These are phyloP conservation scores for Incumbomyces lentus DNA, from an alignment of 2,329 filamentous ascomycete genomes.

Conservation along the genomic window DNA sequence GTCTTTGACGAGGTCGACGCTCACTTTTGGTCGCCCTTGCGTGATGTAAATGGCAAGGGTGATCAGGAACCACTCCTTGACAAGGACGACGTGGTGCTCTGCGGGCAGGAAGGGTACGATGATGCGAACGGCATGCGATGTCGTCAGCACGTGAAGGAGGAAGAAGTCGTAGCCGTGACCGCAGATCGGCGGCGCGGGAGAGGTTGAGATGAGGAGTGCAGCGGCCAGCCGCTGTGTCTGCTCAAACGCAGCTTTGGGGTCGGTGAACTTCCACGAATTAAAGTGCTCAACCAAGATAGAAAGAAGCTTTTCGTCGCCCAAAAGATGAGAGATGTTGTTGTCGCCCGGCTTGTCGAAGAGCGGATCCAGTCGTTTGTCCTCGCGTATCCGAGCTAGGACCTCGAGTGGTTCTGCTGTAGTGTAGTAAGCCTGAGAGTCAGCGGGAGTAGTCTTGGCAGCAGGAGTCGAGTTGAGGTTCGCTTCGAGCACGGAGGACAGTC, in stretches of 20 bases:
- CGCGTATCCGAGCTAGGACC: conserved; percentile 58
- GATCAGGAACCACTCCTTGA: conserved; percentile 86
- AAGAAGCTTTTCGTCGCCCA: conserved; percentile 57
- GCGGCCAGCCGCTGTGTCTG: conserved; percentile 52
- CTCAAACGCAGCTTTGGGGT: conserved; percentile 65
- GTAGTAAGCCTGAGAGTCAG: too few relatives aligned
- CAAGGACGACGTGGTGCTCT: conserved; percentile 60
- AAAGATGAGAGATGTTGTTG: conserved; percentile 57
- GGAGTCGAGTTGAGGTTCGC: background rate
- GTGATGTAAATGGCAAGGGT: conserved; percentile 67
- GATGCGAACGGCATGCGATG: conserved; percentile 79
- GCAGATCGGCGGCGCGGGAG: conserved; percentile 11
- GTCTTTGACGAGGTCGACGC: conserved; percentile 43
- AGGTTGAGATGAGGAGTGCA: conserved; percentile 31
- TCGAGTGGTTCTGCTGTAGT: conserved; percentile 53
- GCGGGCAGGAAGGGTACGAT: conserved; percentile 66
- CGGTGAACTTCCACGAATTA: conserved; percentile 69
- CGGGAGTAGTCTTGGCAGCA: background rate
- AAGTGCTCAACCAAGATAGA: conserved; percentile 65
- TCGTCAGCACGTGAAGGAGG: conserved; percentile 69
- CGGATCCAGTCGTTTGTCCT: conserved; percentile 60
- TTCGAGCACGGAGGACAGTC: conserved; percentile 44
- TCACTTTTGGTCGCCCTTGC: conserved; percentile 61
- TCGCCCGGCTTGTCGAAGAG: conserved; percentile 50
- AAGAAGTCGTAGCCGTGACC: conserved; percentile 67